Base-by-base conservation (phyloP, 148 eudicot species). In the Salicornia ramosissima region DNA sequence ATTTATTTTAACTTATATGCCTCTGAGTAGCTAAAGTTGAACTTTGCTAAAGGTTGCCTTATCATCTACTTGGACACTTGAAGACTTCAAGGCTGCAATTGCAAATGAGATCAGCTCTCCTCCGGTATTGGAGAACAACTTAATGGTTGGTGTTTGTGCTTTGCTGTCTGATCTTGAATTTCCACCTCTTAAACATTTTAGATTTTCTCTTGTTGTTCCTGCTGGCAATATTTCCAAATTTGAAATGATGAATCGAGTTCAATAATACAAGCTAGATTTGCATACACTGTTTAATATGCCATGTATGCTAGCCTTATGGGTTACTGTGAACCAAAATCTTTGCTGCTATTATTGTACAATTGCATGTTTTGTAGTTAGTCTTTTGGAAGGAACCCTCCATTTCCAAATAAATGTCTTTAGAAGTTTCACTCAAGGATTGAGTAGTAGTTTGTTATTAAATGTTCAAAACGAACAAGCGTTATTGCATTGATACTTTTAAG, bases 41-140 rank as follows among this genome's bases (percentile, higher is more conserved):
- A 14, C 14, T 50, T 57, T 50, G 29, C 57, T 71, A 40, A 80
- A 93, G 97, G 81, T 91, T 77, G 58, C 77, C 63, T 39, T 94
- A 67, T 78, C 86, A 77, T 89, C 97, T 58, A 83, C 79, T 33
- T 94, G 93, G 99, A 89, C 85, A 36, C 77, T 89, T 67, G 96
- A 94, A 68, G 91, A 94, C 65, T 79, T 94, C 65, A 90, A 87
- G 81, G 75, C 77, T 82, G 80, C 90, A 46, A 82, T 91, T 80
- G 60, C 74, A n/a, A 83, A 85, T 67, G 85, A 83, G 57, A 82
- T 81, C 62, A 85, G 78, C 73, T 71, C 81, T 45, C 81, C 79
- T 39, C 71, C 66, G 49, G 69, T 87, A 64, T 83, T 93, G 78
- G 90, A 91, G 63, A 66, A 80, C 72, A 91, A 89, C 85, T 77